Conservation (phyloP, 1,139 yeast genomes). For the Hemisphaericaspora xylanilytica region DNA sequence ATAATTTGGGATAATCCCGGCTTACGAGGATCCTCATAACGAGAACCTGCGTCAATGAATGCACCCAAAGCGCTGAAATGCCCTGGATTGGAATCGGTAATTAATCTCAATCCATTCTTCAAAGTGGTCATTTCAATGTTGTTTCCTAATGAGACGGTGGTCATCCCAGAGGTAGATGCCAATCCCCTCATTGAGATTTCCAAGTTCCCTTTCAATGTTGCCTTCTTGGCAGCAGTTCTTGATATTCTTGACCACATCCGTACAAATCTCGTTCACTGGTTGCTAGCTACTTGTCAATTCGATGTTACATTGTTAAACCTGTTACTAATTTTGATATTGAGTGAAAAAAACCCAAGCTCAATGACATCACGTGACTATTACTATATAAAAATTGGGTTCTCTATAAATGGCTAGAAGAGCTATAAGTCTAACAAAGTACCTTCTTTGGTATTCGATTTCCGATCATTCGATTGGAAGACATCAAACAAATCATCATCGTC, state of each 20-base stretch:
- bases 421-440: slow-evolving; percentile 13
- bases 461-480: background rate
- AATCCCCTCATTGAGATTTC: background rate
- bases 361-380: slow-evolving; percentile 4
- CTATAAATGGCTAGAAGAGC: background rate
- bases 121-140: slow-evolving; percentile 51
- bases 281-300: too few species aligned
- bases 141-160: slow-evolving; percentile 14
- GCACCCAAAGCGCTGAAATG: slow-evolving; percentile 91
- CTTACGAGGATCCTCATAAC: slow-evolving; percentile 59
- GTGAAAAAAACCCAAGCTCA: too few species aligned
- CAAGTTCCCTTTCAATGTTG: background rate
- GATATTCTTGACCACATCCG: slow-evolving; percentile 5
- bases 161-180: slow-evolving; percentile 2
- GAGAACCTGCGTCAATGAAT: slow-evolving; percentile 86
- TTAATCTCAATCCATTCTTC: slow-evolving; percentile 76
- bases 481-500: slow-evolving; percentile 9
- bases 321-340: too few species aligned
- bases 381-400: too few species aligned
- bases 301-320: too few species aligned
- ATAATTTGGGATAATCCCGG: slow-evolving; percentile 79
- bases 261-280: background rate
- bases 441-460: slow-evolving; percentile 1
- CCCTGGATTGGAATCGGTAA: slow-evolving; percentile 84
- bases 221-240: background rate